Evolutionary conservation across 345 rosid species (phyloP), one percentile per base, ranked within the genome.

Genomic region (Citrus reticulata): DNA sequence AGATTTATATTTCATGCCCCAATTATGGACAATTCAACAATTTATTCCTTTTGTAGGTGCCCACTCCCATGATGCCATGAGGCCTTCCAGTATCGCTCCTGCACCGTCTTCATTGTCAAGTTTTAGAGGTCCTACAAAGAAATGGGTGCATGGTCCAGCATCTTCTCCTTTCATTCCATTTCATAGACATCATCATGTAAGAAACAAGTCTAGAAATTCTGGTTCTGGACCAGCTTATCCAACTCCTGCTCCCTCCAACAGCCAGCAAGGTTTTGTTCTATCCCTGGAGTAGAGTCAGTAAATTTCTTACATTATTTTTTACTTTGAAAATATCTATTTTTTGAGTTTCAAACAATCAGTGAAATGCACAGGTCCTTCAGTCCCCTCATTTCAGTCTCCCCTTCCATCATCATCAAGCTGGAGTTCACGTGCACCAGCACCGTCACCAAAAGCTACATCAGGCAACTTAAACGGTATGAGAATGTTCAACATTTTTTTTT

Each of bases 41-140:
- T 78, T 19, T 68, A 57, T 73, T 83, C 78, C 27, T 66, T 32
- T 78, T 78, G 82, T 68, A 90, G 95, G 61, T 10, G 75, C 73
- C 30, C 82, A 59, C 78, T 78, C 77, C 30, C 86, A 84, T 8
- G 76, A 73, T 63, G 59, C 76, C 42, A 29, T 32, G 59, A 82
- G 84, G 75, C 88, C 89, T 77, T 78, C 89, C 24, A 88, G 90
- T 79, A 91, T 89, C 64, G 78, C 91, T 9, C 78, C 84, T 77
- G 87, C 87, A 76, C 93, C 94, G 55, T 84, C 46, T 66, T 34
- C 90, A 9, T 35, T 60, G 37, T 27, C 86, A 46, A 82, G 84
- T 60, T 69, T 55, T 68, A 73, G 72, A 22, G 70, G 63, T 65
- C 83, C 86, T 67, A 76, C 64, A 58, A 77, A 72, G 46, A 80